Evolutionary conservation across 331 rosid genomes (phyloP), one percentile per base, ranked within the genome.

Genomic region (Pyracantha coccinea): DNA sequence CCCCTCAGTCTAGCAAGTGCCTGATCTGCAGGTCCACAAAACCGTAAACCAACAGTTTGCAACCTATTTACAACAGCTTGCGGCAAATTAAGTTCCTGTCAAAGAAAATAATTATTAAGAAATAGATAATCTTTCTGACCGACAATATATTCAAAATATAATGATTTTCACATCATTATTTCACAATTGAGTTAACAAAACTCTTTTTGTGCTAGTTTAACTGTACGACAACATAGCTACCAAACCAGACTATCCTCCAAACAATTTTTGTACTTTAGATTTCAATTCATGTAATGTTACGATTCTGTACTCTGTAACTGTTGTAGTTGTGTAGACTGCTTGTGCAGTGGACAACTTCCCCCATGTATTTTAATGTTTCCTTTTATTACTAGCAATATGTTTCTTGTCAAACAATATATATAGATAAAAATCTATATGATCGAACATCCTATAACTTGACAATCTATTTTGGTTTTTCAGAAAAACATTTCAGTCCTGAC

Each of bases 1-100:
- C 98, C 98, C 84, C 98, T 86, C 80, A 94, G 81, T 82, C 96
- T 92, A 53, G 97, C 95, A 85, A 94, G 89, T 79, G 97, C 95
- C 80, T 84, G 91, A 82, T 91, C 95, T 54, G 88, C 97, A 44
- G 86, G 79, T 71, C 93, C 98, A 84, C 95, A 91, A 78, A 94
- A 94, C 80, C 98, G 88, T 78, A 91, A 87, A 79, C 81, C 94
- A 74, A 88, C 97, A 19, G 97, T 91, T 76, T 94, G 98, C 78
- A 94, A 83, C 86, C 97, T 90, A 84, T 94, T 94, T 82, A 94
- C 98, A 78, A 81, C 84, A 85, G 90, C 92, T 77, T 91, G 96
- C 21, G 86, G 93, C 78, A 94, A 85, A 27, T 87, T 85, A 75
- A 94, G 88, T 78, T 91, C 98, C 98, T 91, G 90, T 47, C 57